Percentiles rank a stretch among this genome's conserved stretches.
These are phyloP conservation scores for Ambrosiella beaveri DNA, from an alignment of 2,329 filamentous ascomycete species.

Conservation along the genomic window DNA sequence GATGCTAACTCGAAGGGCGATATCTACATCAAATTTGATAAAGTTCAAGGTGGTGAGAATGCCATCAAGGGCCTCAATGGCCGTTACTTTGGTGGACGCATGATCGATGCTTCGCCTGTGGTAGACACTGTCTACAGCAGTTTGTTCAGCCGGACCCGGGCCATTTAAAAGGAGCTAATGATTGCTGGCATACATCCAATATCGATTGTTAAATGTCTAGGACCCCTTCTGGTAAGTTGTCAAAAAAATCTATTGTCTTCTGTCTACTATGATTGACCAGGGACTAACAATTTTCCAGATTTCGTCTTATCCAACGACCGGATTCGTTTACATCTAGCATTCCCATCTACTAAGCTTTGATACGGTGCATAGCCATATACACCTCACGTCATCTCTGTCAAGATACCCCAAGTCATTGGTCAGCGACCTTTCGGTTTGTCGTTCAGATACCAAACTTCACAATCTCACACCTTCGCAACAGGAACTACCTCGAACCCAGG, in stretches of 20 bases:
- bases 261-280: too few species aligned
- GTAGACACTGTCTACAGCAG: constrained; percentile 98
- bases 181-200: constrained; percentile 9
- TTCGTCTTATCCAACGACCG: not conserved
- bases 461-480: not conserved
- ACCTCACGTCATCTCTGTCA: too few species aligned
- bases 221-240: not conserved
- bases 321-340: not conserved
- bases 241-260: too few species aligned
- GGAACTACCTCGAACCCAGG: not conserved
- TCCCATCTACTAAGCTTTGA: not conserved
- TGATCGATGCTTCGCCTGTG: constrained; percentile 87
- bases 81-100: constrained; percentile 80
- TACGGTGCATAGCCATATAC: too few species aligned
- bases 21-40: constrained; percentile 97
- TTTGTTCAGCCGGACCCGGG: constrained; percentile 75
- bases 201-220: constrained; percentile 5
- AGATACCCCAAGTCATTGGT: not conserved
- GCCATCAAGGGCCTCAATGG: constrained; percentile 96
- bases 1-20: constrained; percentile 89
- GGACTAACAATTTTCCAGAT: not conserved
- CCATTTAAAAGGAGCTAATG: constrained; percentile 39
- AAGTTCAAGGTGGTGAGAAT: constrained; percentile 86
- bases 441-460: not conserved
- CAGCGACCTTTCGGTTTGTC: not conserved